Evolutionary conservation across 1,284 basidiomycete species (phyloP), one percentile per base, ranked within the genome.

Genomic region (Phaffia rhodozyma): DNA sequence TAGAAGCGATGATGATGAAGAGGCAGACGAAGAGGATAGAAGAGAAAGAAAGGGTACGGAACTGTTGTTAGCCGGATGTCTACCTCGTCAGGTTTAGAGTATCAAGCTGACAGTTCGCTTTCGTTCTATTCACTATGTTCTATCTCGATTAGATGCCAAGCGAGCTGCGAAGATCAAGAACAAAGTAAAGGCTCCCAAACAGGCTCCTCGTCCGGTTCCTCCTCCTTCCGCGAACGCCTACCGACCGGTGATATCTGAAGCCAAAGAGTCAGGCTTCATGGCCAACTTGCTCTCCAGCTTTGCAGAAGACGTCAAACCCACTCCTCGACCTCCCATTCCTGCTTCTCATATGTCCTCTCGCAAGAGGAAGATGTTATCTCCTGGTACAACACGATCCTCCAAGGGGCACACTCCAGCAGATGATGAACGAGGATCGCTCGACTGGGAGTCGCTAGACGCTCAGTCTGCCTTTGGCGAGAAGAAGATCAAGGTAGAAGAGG

Each of bases 231-330:
- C 89, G 66, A 84, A 78, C 71, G 84, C 84, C 38, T 93, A 93
- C 72, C 82, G 88, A 23, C 86, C 87, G 0, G 79, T 79, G 0
- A 81, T 86, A 11, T 85, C 86, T 4, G 83, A 80, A 13, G 84
- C 85, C 60, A 83, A 90, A 70, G 92, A 93, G 73, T 80, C 83
- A 52, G 89, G 91, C 70, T 90, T 97, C 69, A 87, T 97, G 87
- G 82, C 83, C 0, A 81, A 80, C 23, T 75, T 97, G 0, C 75
- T 96, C 7, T 84, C 82, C 7, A 80, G 77, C 23, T 81, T 91
- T 43, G 74, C 86, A 88, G 67, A 74, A 66, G 7, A 52, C 66
- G 18, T 72, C 72, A n/a, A 67, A 70, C 32, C n/a, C n/a, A 21
- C 16, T 21, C 57, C 57, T 13, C 21, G 57, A 49, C 23, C 38